Conservation (phyloP, 768 basidiomycete species). For the Macrolepiota dolichaula region DNA sequence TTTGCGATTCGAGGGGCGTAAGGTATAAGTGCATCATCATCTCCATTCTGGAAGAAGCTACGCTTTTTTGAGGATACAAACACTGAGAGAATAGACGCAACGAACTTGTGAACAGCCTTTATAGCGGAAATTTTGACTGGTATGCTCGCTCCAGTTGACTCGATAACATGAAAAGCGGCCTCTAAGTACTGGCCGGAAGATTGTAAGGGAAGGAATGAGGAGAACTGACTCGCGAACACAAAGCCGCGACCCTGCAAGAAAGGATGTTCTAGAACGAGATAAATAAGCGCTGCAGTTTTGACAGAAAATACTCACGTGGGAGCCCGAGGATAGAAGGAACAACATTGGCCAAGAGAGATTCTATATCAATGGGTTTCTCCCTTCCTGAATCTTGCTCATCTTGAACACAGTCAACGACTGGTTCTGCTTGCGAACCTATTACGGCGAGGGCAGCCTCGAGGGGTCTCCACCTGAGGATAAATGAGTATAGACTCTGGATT, state of each 20-base stretch:
- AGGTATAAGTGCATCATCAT: conserved; percentile 55
- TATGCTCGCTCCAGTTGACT: conserved; percentile 64
- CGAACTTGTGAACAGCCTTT: conserved; percentile 89
- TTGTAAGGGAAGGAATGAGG: conserved; percentile 65
- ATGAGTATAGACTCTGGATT: neutral
- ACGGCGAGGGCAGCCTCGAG: conserved; percentile 84
- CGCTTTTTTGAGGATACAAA: neutral
- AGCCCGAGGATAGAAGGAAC: conserved; percentile 74
- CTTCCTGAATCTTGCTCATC: conserved; percentile 67
- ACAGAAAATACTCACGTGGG: conserved; percentile 43
- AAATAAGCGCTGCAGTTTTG: neutral
- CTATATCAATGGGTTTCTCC: conserved; percentile 71
- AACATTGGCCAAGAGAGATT: conserved; percentile 69
- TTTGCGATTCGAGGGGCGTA: conserved; percentile 74
- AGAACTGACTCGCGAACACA: conserved; percentile 90
- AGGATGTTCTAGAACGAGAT: conserved; percentile 57
- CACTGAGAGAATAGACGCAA: neutral
- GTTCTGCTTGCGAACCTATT: conserved; percentile 77
- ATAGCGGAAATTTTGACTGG: conserved; percentile 94
- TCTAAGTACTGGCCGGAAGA: conserved; percentile 85
- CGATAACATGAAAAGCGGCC: conserved; percentile 83
- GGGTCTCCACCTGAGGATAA: conserved; percentile 75
- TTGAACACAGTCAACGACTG: conserved; percentile 72
- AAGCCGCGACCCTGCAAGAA: conserved; percentile 96
- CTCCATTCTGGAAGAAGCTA: conserved; percentile 69